Evolutionary conservation across 495 filamentous ascomycete genomes (phyloP).

Genomic region (Cladorrhinum samala): DNA sequence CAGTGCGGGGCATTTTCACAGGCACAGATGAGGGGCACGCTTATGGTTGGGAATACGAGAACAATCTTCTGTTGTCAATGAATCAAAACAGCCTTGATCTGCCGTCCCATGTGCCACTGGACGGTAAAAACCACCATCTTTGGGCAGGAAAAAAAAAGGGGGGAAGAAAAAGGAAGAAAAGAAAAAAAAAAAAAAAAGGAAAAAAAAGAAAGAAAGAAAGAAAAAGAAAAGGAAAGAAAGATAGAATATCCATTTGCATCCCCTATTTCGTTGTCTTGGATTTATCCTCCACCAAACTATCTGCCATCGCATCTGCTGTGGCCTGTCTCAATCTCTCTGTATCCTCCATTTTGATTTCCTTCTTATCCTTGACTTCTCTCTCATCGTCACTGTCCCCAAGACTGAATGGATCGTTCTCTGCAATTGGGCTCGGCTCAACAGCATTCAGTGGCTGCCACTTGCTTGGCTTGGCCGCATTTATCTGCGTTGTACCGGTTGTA

Average conservation of each 20-base stretch:
- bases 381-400: conserved; percentile 95
- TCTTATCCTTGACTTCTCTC: conserved; percentile 50
- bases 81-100: too few species aligned
- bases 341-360: conserved; percentile 55
- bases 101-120: too few species aligned
- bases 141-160: too few species aligned
- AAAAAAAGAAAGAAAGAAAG: too few species aligned
- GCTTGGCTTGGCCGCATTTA: conserved; percentile 58
- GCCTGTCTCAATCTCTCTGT: conserved; percentile 64
- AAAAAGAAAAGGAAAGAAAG: background rate
- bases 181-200: too few species aligned
- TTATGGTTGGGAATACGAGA: background rate
- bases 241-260: conserved; percentile 1
- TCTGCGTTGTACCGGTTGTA: background rate
- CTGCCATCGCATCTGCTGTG: conserved; percentile 59
- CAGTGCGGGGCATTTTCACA: conserved; percentile 17
- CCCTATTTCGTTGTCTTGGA: conserved; percentile 12
- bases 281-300: conserved; percentile 38
- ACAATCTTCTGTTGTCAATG: too few species aligned
- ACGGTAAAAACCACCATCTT: too few species aligned
- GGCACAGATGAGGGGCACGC: background rate
- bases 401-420: conserved; percentile 92
- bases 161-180: too few species aligned
- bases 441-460: conserved; percentile 96
- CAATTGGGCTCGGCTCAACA: conserved; percentile 79